Percentiles rank a stretch among this genome's conserved stretches.
Conservation (phyloP, 306 rosid genomes). For the Sophora flavescens region DNA sequence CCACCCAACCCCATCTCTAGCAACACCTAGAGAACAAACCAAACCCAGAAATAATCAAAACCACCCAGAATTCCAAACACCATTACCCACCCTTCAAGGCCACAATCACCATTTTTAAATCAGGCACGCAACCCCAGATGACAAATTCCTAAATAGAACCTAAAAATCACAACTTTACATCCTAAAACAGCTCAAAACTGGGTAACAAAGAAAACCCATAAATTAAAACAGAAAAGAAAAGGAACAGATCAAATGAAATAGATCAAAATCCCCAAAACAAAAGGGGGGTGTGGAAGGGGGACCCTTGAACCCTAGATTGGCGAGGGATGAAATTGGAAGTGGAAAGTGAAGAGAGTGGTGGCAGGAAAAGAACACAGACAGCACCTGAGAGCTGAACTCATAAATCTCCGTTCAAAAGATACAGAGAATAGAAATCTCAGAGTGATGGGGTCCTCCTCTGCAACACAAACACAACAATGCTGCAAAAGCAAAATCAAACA, state of each 20-base stretch:
- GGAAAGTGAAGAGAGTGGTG: slow-evolving; percentile 31
- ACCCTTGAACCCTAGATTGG: slow-evolving; percentile 48
- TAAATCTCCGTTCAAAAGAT: slow-evolving; percentile 67
- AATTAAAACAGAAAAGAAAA: slow-evolving; percentile 32
- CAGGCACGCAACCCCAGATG: slow-evolving; percentile 42
- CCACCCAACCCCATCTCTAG: slow-evolving; percentile 75
- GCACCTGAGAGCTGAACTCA: slow-evolving; percentile 60
- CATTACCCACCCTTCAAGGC: slow-evolving; percentile 39
- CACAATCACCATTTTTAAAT: slow-evolving; percentile 38
- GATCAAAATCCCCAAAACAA: slow-evolving; percentile 43
- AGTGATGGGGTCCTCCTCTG: slow-evolving; percentile 54
- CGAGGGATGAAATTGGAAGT: slow-evolving; percentile 32
- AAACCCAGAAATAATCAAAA: slow-evolving; percentile 52
- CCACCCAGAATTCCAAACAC: slow-evolving; percentile 52
- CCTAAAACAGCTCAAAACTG: slow-evolving; percentile 36
- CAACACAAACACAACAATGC: slow-evolving; percentile 56
- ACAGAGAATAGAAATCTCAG: slow-evolving; percentile 64
- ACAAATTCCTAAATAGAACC: slow-evolving; percentile 30
- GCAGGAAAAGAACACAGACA: slow-evolving; percentile 46
- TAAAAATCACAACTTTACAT: slow-evolving; percentile 51
- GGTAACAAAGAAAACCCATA: slow-evolving; percentile 28
- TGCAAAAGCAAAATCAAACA: slow-evolving; percentile 35
- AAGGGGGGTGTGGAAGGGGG: not conserved
- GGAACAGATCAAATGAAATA: slow-evolving; percentile 57
- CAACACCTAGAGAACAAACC: slow-evolving; percentile 62